phyloP scores from a whole-genome alignment of 2,329 filamentous ascomycete species.

The Ophiostoma ips region DNA sequence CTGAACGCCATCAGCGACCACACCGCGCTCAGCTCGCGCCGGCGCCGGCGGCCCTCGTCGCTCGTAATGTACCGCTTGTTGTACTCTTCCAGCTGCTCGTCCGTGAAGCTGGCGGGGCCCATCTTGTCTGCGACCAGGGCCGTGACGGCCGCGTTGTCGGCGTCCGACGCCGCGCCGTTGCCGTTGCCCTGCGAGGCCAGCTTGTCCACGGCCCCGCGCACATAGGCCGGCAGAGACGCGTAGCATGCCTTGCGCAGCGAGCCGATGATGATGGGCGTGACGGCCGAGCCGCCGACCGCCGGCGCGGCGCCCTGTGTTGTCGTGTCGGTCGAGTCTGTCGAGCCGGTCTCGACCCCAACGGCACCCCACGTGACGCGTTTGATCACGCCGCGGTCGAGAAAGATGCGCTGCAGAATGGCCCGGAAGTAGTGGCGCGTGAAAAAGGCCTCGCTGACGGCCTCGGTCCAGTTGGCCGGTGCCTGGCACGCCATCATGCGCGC shows the following conservation, averaged over 20 bases:
- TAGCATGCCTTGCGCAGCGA: slow-evolving; percentile 73
- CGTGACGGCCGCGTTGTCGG: slow-evolving; percentile 2
- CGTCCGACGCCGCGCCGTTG: slow-evolving; percentile 17
- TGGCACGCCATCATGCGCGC: slow-evolving; percentile 97
- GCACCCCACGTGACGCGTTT: slow-evolving; percentile 41
- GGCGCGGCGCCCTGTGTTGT: slow-evolving; percentile 10
- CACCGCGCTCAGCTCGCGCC: slow-evolving; percentile 70
- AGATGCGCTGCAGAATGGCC: slow-evolving; percentile 79
- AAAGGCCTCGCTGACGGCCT: slow-evolving; percentile 67
- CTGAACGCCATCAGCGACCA: slow-evolving; percentile 97
- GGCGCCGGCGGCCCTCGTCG: slow-evolving; percentile 31
- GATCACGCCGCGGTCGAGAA: slow-evolving; percentile 71
- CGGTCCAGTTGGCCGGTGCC: slow-evolving; percentile 84
- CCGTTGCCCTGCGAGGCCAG: slow-evolving; percentile 25
- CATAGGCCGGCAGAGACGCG: slow-evolving; percentile 58
- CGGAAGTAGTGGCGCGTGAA: slow-evolving; percentile 91
- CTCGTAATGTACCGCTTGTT: slow-evolving; percentile 39
- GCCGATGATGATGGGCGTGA: slow-evolving; percentile 74
- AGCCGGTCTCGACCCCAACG: neutral
- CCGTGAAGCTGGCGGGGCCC: slow-evolving; percentile 41
- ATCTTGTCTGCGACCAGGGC: slow-evolving; percentile 52
- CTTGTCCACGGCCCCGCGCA: slow-evolving; percentile 68
- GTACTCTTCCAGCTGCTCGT: slow-evolving; percentile 63
- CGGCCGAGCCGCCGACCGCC: slow-evolving; percentile 41
- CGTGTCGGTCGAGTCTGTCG: neutral